These are phyloP conservation scores for Warburgia ugandensis DNA, from an alignment of 164 flowering plant species.

Conservation along the genomic window DNA sequence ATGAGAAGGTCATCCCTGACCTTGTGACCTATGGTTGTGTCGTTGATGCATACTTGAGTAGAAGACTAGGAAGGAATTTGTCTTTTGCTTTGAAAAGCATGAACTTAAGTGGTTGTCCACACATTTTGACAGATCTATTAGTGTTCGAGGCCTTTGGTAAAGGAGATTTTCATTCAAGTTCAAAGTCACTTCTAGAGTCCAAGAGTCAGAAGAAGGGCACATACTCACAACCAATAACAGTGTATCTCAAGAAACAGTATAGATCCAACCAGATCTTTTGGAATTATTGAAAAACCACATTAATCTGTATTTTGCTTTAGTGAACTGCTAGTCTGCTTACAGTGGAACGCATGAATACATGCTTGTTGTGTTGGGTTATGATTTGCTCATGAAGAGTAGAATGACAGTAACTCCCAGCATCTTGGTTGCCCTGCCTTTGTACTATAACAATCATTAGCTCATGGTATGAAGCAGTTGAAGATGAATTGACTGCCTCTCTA, in stretches of 20 bases:
- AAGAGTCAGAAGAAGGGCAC: conserved; percentile 68
- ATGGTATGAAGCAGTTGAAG: no score
- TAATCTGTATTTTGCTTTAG: no score
- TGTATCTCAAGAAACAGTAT: conserved; percentile 49
- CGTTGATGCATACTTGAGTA: conserved; percentile 57
- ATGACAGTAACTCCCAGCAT: no score
- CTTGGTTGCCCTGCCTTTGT: no score
- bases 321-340: no score
- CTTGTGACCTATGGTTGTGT: conserved; percentile 90
- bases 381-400: no score
- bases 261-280: conserved; percentile 79
- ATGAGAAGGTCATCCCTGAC: conserved; percentile 55
- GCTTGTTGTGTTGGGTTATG: no score
- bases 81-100: conserved; percentile 53
- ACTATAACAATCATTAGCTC: no score
- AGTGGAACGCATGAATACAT: no score
- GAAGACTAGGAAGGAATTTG: conserved; percentile 60
- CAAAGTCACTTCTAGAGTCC: conserved; percentile 64
- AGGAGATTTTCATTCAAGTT: conserved; percentile 70
- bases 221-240: conserved; percentile 41
- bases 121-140: conserved; percentile 48
- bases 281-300: conserved; percentile 62
- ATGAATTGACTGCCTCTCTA: no score
- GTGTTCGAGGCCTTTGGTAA: conserved; percentile 79
- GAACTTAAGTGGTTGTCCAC: conserved; percentile 36